phyloP scores from a whole-genome alignment of 345 rosid genomes.

The Draba incana region DNA sequence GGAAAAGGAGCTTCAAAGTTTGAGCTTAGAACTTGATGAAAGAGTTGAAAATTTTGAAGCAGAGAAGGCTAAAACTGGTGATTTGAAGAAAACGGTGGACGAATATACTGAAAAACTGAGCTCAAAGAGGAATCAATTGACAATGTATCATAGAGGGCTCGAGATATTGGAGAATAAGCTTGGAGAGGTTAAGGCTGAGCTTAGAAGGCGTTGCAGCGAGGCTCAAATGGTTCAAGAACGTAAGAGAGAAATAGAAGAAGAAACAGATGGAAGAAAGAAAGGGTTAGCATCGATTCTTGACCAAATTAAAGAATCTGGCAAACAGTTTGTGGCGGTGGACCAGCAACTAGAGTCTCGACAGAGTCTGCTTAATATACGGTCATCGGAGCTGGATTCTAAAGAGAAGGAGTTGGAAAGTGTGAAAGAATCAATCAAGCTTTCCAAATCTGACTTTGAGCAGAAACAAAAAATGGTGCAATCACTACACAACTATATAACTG shows the following conservation, averaged over 20 bases:
- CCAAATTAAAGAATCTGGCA: no score
- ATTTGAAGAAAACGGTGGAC: no score
- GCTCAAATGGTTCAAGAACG: neutral
- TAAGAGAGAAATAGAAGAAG: constrained; percentile 16
- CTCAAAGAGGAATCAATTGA: no score
- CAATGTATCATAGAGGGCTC: constrained; percentile 10
- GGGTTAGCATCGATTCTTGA: no score
- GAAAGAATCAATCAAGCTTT: constrained; percentile 14
- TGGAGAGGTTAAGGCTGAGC: neutral
- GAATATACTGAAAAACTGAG: no score
- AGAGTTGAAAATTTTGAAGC: no score
- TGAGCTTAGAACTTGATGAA: constrained; percentile 18
- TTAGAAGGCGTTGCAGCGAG: neutral
- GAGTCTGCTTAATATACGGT: neutral
- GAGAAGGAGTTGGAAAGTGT: constrained; percentile 16
- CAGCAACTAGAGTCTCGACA: neutral
- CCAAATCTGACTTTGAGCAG: constrained; percentile 18
- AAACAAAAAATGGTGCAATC: neutral
- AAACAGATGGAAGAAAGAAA: neutral
- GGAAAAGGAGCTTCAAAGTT: constrained; percentile 26
- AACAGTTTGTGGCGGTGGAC: no score
- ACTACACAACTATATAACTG: neutral
- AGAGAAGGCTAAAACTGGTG: neutral
- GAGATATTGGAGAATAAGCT: neutral
- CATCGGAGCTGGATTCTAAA: constrained; percentile 18